A percentile compares a stretch with the other conserved stretches of the same genome.
phyloP scores from a whole-genome alignment of 2,329 filamentous ascomycete genomes.

The Calonectria pauciramosa region DNA sequence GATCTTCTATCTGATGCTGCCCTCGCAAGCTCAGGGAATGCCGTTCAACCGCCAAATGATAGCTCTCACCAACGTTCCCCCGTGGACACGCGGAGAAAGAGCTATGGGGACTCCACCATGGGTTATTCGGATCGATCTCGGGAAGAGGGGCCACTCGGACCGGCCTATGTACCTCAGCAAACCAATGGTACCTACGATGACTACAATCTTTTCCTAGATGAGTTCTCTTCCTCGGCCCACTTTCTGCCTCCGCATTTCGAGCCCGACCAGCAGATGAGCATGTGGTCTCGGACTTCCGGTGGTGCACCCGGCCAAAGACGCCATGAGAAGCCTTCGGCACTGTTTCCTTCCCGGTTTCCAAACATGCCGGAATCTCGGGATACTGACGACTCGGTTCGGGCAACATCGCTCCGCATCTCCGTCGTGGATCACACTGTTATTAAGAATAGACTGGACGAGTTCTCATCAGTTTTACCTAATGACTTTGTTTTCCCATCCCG shows the following conservation, averaged over 20 bases:
- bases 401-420: constrained; percentile 63
- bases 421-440: constrained; percentile 68
- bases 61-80: constrained; percentile 56
- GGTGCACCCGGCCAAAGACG: constrained; percentile 54
- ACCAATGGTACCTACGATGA: constrained; percentile 62
- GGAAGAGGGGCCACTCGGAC: constrained; percentile 60
- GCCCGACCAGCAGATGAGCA: constrained; percentile 64
- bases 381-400: constrained; percentile 48
- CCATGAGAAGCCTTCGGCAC: constrained; percentile 63
- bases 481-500: constrained; percentile 79
- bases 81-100: constrained; percentile 61
- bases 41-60: constrained; percentile 64
- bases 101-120: constrained; percentile 62
- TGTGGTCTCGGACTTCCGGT: constrained; percentile 63
- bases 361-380: constrained; percentile 68
- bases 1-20: constrained; percentile 73
- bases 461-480: constrained; percentile 69
- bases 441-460: constrained; percentile 72
- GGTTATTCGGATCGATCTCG: constrained; percentile 63
- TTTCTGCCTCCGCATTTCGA: constrained; percentile 69
- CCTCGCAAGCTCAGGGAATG: constrained; percentile 67
- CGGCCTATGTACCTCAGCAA: constrained; percentile 51
- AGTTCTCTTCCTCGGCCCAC: constrained; percentile 67
- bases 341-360: constrained; percentile 68
- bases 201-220: constrained; percentile 72